Evolutionary conservation across 345 rosid species (phyloP).

Genomic region (Noccaea caerulescens): DNA sequence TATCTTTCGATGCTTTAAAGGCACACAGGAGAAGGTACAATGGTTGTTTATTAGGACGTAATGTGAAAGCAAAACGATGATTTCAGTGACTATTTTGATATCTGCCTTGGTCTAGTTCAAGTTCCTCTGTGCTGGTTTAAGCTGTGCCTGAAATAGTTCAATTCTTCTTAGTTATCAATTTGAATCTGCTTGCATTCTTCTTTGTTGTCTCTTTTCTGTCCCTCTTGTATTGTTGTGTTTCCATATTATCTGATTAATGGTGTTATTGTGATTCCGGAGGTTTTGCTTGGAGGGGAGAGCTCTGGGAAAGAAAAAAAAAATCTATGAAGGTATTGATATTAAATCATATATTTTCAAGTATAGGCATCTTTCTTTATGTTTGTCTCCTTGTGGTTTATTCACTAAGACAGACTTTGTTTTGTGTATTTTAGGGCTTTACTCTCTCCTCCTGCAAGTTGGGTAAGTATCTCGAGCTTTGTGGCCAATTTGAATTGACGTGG

Average conservation of each 20-base stretch:
- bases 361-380: neutral
- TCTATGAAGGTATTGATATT: slow-evolving; percentile 31
- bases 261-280: slow-evolving; percentile 42
- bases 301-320: slow-evolving; percentile 3
- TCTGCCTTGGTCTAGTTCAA: slow-evolving; percentile 1
- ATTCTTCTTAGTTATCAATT: neutral
- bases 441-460: slow-evolving; percentile 42
- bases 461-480: slow-evolving; percentile 22
- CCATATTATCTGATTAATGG: slow-evolving; percentile 23
- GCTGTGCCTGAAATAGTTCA: slow-evolving; percentile 3
- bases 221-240: slow-evolving; percentile 14
- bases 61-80: slow-evolving; percentile 40
- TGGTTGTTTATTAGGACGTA: slow-evolving; percentile 79
- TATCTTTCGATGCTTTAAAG: slow-evolving; percentile 82
- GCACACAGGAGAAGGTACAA: slow-evolving; percentile 98
- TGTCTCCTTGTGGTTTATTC: neutral
- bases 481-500: slow-evolving; percentile 10
- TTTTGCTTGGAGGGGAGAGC: slow-evolving; percentile 44
- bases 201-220: neutral
- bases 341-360: neutral
- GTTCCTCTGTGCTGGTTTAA: slow-evolving; percentile 44
- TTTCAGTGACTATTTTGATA: slow-evolving; percentile 19
- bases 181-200: neutral
- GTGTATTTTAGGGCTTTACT: slow-evolving; percentile 27
- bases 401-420: slow-evolving; percentile 14